These are phyloP conservation scores for Cystofilobasidium macerans DNA, from an alignment of 768 basidiomycete species.

Conservation along the genomic window DNA sequence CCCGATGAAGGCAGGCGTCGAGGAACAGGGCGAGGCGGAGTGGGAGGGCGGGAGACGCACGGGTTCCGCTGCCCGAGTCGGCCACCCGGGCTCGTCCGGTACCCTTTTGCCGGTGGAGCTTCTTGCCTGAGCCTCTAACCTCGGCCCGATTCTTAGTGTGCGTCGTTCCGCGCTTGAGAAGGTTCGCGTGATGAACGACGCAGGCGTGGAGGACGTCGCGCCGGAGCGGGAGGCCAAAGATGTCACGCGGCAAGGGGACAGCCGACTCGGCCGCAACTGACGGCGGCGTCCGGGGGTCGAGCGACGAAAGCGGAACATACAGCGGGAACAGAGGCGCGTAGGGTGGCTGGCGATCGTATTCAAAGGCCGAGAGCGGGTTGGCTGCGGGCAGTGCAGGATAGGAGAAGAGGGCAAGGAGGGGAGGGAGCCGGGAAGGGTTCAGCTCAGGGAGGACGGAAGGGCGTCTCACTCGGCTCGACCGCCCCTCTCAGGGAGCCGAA, in stretches of 20 bases:
- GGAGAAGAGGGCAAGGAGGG: conserved; percentile 6
- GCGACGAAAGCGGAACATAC: conserved; percentile 28
- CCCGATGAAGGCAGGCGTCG: neutral
- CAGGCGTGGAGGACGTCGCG: conserved; percentile 88
- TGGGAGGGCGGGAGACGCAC: conserved; percentile 32
- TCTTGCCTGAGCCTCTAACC: conserved; percentile 76
- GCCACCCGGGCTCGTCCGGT: conserved; percentile 80
- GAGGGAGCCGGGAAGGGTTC: neutral
- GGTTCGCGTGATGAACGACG: conserved; percentile 74
- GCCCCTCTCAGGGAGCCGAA: too few species aligned
- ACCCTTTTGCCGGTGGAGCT: conserved; percentile 86
- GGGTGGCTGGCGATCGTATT: conserved; percentile 9
- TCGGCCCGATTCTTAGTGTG: conserved; percentile 50
- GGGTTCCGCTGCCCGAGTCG: conserved; percentile 50
- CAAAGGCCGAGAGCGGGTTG: conserved; percentile 19
- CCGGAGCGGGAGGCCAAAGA: conserved; percentile 80
- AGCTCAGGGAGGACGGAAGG: too few species aligned
- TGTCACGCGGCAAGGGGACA: conserved; percentile 42
- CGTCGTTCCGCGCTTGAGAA: conserved; percentile 29
- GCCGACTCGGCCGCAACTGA: conserved; percentile 24
- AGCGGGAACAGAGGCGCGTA: conserved; percentile 27
- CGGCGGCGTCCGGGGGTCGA: conserved; percentile 25
- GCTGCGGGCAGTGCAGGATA: conserved; percentile 1
- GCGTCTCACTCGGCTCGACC: too few species aligned
- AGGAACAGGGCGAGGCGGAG: too few species aligned